A percentile compares a stretch with the other conserved stretches of the same genome.
These are phyloP conservation scores for Tilletia setariae DNA, from an alignment of 1,284 basidiomycete genomes.

Conservation along the genomic window DNA sequence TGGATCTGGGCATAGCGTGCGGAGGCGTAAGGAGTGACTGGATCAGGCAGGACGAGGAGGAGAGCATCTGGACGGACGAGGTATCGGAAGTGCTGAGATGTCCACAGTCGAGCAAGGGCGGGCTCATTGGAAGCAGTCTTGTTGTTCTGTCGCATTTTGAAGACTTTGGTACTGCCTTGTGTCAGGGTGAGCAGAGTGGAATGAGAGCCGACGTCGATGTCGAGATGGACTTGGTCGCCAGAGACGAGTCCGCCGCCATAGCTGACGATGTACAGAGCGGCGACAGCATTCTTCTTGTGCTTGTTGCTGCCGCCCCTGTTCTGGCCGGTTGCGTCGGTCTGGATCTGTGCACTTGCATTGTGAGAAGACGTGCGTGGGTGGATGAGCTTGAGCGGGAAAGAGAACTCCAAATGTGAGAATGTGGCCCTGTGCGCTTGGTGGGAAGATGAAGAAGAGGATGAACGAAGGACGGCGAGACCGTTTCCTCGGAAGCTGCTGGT, in stretches of 20 bases:
- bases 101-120: slow-evolving; percentile 6
- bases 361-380: slow-evolving; percentile 62
- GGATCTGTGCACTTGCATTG: slow-evolving; percentile 29
- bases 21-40: slow-evolving; percentile 46
- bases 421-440: background rate
- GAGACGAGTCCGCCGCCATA: slow-evolving; percentile 92
- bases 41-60: slow-evolving; percentile 44
- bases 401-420: slow-evolving; percentile 73
- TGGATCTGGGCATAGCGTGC: slow-evolving; percentile 47
- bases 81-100: slow-evolving; percentile 30
- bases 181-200: slow-evolving; percentile 70
- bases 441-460: background rate
- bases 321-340: background rate
- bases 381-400: slow-evolving; percentile 87
- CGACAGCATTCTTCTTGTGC: slow-evolving; percentile 59
- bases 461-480: slow-evolving; percentile 21
- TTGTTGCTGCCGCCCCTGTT: background rate
- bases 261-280: slow-evolving; percentile 73
- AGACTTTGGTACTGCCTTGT: slow-evolving; percentile 64
- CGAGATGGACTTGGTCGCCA: slow-evolving; percentile 72
- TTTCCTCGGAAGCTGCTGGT: slow-evolving; percentile 15
- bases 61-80: slow-evolving; percentile 38
- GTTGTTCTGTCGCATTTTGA: slow-evolving; percentile 29
- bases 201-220: slow-evolving; percentile 63
- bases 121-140: background rate